Percentiles rank a stretch among this genome's conserved stretches.
These are phyloP conservation scores for Nitzschia palea DNA, from an alignment of 108 stramenopile species.

Conservation along the genomic window DNA sequence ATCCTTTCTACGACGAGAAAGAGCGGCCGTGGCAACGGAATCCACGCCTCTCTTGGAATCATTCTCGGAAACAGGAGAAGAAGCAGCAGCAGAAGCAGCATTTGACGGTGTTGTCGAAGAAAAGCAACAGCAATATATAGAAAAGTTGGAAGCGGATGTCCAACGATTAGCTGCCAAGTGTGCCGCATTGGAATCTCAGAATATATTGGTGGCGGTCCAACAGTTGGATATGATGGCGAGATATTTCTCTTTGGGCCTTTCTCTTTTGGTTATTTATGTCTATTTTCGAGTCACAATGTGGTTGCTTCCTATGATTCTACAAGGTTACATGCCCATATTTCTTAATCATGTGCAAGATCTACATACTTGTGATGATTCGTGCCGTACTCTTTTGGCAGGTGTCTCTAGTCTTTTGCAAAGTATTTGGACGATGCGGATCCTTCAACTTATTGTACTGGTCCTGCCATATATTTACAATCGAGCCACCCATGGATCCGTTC, in stretches of 20 bases:
- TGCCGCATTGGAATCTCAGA: conserved; percentile 28
- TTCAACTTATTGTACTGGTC: neutral
- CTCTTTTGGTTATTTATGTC: neutral
- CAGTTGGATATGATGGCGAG: conserved; percentile 19
- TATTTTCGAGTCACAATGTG: neutral
- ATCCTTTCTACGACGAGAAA: conserved; percentile 7
- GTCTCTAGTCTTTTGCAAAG: neutral
- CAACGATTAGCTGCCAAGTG: conserved; percentile 16
- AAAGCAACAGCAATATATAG: neutral
- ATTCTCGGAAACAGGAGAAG: neutral
- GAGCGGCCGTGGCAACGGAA: neutral
- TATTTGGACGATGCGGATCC: neutral
- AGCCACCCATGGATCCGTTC: conserved; percentile 20
- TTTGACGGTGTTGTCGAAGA: neutral
- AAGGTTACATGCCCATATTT: neutral
- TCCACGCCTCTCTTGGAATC: neutral
- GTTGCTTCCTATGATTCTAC: neutral
- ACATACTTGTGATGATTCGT: neutral
- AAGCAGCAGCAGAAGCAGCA: neutral
- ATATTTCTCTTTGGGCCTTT: neutral
- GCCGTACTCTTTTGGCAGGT: neutral
- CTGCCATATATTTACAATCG: conserved; percentile 23
- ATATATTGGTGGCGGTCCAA: conserved; percentile 32
- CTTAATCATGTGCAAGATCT: neutral
- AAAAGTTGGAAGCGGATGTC: conserved; percentile 10